Base-by-base conservation (phyloP, 768 basidiomycete species). In the Fomitopsis pulvina region DNA sequence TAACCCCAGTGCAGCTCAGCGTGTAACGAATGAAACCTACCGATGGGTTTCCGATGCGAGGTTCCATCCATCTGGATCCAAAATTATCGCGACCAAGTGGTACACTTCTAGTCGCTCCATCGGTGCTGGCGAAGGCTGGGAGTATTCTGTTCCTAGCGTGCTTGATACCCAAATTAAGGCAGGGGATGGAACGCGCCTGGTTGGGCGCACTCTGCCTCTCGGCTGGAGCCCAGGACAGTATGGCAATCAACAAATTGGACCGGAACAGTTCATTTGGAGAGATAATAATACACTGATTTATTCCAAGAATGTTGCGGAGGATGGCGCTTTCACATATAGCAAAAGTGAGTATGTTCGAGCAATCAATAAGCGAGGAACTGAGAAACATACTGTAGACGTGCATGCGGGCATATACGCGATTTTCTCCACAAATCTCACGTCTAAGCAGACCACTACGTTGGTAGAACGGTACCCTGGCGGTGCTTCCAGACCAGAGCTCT, bases 21-120 rank as follows among this genome's bases (percentile, higher is more conserved):
- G 69, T 28, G 73, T 87, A 41, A 86, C 85, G 3, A 87, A 87
- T 56, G 85, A 87, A 61, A 87, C 86, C 0, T 87, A 77, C 55
- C 75, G 85, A 60, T 85, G 76, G 75, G 73, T 87, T 3, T 77
- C 78, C 24, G 85, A 86, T 50, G 72, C 83, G 4, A 77, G 81
- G 40, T 87, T 84, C 71, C 83, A 88, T 58, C 81, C 84, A 3
- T 79, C 78, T 9, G 82, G 82, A 1, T 56, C 63, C 26, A 80
- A 73, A 55, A 64, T 87, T 16, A 67, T 87, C 47, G 83, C 85
- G n/a, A 87, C 85, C 10, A 87, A 87, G 61, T 85, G 85, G 85
- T 87, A 85, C 54, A 85, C 80, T 22, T 79, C 78, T 4, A 54
- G 45, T 3, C 78, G 85, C 6, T 81, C 80, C 44, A 68, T 87